Percentiles rank a stretch among this genome's conserved stretches.
Evolutionary conservation across 257 asterid genomes (phyloP).

Genomic region (Linderniella brevidens): DNA sequence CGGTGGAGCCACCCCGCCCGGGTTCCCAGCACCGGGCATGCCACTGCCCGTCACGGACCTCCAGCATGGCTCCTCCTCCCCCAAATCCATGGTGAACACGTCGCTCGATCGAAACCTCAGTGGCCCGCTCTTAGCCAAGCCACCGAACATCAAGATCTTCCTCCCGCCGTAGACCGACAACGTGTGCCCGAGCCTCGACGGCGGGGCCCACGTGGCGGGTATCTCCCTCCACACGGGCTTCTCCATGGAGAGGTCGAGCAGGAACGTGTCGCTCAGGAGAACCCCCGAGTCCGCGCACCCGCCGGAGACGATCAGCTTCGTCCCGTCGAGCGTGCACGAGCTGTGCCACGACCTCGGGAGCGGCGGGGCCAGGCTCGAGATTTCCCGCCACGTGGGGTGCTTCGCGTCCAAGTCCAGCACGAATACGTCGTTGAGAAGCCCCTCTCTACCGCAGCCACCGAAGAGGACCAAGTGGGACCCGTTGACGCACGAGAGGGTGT

Average conservation of each 20-base stretch:
- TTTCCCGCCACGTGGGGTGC: constrained; percentile 81
- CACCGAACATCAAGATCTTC: constrained; percentile 90
- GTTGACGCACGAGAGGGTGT: constrained; percentile 83
- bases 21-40: constrained; percentile 94
- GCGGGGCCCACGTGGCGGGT: constrained; percentile 82
- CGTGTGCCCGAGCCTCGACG: constrained; percentile 84
- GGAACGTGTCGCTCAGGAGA: constrained; percentile 69
- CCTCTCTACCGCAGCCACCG: constrained; percentile 92
- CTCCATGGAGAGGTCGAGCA: constrained; percentile 72
- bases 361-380: constrained; percentile 86
- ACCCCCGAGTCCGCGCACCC: constrained; percentile 95
- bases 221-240: constrained; percentile 83
- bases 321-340: constrained; percentile 90
- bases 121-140: constrained; percentile 71
- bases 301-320: constrained; percentile 88
- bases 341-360: constrained; percentile 98
- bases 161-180: constrained; percentile 70
- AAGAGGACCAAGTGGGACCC: constrained; percentile 79
- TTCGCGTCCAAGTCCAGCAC: constrained; percentile 83
- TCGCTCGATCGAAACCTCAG: constrained; percentile 84
- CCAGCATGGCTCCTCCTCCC: constrained; percentile 91
- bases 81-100: constrained; percentile 80
- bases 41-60: constrained; percentile 78
- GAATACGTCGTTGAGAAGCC: constrained; percentile 83
- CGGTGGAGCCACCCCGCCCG: constrained; percentile 90